Base-by-base conservation (phyloP, 176 grass and related monocot species). In the Eleusine indica region DNA sequence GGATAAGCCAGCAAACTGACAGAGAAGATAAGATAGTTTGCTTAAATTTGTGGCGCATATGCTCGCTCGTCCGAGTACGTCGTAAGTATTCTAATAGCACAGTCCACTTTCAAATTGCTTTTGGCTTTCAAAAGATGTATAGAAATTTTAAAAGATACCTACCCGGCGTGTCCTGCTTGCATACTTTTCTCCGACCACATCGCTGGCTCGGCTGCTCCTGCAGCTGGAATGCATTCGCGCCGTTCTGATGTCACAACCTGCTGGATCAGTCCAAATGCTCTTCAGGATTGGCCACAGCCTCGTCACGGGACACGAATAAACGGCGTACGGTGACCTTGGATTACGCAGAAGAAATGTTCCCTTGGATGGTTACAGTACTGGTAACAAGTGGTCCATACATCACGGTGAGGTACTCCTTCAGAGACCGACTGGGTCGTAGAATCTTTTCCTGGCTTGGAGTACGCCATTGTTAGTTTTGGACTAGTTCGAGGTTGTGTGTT, bases 191-290 rank as follows among this genome's bases (percentile, higher is more conserved):
- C 39, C 30, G 21, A 57, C 81, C 67, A 43, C 10, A 53, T 62
- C 52, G 74, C 32, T 73, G 17, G 7, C 68, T 37, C 22, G 70
- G 63, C 72, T 76, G 79, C 80, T 78, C 30, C 51, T 58, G 9
- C 12, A 72, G 71, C 14, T 66, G 29, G 63, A 66, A 35, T 21
- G 44, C 44, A 30, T 35, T 35, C 32, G 32, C 32, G 32, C 29
- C 25, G 14, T 58, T 77, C 14, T 39, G 42, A 65, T 41, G 79
- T 66, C 86, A 58, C 68, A 6, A 3, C 12, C 9, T 47, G 78
- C 13, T 47, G 60, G 49, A 80, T 69, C 60, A 51, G 62, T 84
- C 57, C 87, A 84, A 75, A 83, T 72, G 19, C 10, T 22, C 53
- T 46, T 46, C 46, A 54, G 56, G 35, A 79, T 73, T 21, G 43